Evolutionary conservation across 345 rosid genomes (phyloP).

Genomic region (Ceriops tagal): DNA sequence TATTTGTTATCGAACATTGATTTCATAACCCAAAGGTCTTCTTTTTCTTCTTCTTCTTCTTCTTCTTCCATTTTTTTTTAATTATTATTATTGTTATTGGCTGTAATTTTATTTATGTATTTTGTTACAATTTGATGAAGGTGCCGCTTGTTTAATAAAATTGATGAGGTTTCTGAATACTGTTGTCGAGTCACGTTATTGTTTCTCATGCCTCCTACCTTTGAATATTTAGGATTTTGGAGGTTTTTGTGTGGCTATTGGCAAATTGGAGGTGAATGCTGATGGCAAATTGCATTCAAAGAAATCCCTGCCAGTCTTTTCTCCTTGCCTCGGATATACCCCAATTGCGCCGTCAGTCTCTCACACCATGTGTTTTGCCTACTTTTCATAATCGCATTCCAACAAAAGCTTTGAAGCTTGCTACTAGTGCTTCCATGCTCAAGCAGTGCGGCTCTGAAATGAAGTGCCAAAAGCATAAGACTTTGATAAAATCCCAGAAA

Average conservation of each 20-base stretch:
- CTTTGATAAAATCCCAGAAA: slow-evolving; percentile 23
- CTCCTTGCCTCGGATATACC: background rate
- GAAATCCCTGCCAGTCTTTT: slow-evolving; percentile 6
- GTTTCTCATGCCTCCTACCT: no score
- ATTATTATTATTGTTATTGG: no score
- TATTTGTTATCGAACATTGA: no score
- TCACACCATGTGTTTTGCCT: slow-evolving; percentile 5
- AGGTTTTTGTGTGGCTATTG: background rate
- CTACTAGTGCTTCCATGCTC: slow-evolving; percentile 14
- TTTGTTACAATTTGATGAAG: no score
- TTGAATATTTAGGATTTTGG: no score
- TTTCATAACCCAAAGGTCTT: no score
- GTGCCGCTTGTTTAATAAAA: no score
- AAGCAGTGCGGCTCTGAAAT: slow-evolving; percentile 22
- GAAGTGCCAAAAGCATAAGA: slow-evolving; percentile 18
- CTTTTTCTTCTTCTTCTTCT: no score
- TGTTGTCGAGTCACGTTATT: no score
- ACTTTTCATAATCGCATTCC: slow-evolving; percentile 1
- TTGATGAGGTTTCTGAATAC: no score
- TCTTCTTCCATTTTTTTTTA: no score
- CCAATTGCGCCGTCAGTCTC: background rate
- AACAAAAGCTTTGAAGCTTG: slow-evolving; percentile 11
- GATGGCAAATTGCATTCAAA: slow-evolving; percentile 16
- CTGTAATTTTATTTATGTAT: no score
- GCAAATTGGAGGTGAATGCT: background rate